A percentile compares a stretch with the other conserved stretches of the same genome.
Conservation (phyloP, 2,329 filamentous ascomycete species). For the Colletotrichum incanum region DNA sequence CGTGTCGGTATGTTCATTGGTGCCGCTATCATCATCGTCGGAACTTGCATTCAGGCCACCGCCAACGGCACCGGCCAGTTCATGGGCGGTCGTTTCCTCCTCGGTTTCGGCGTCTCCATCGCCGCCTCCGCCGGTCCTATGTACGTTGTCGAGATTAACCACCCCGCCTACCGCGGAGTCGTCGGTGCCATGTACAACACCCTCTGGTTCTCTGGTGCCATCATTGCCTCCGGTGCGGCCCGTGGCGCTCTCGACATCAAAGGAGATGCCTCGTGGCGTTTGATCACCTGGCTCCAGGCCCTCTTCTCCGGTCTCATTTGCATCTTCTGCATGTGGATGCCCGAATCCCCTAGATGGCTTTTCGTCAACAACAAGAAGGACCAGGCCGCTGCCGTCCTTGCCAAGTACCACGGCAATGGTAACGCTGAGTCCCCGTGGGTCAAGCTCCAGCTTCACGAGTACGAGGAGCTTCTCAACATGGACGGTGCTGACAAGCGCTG, state of each 20-base stretch:
- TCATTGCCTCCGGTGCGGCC: slow-evolving; percentile 65
- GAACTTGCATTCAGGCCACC: slow-evolving; percentile 63
- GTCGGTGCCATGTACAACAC: slow-evolving; percentile 61
- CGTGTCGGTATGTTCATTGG: slow-evolving; percentile 63
- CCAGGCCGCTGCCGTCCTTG: slow-evolving; percentile 54
- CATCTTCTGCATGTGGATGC: slow-evolving; percentile 55
- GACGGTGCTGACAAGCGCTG: slow-evolving; percentile 63
- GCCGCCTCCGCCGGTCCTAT: slow-evolving; percentile 63
- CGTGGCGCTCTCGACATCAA: slow-evolving; percentile 59
- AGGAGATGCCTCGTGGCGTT: slow-evolving; percentile 57
- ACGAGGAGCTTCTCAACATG: slow-evolving; percentile 58
- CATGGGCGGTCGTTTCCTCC: slow-evolving; percentile 72
- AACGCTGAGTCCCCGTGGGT: slow-evolving; percentile 63
- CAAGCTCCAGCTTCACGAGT: slow-evolving; percentile 61
- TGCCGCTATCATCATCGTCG: slow-evolving; percentile 59
- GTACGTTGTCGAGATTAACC: slow-evolving; percentile 64
- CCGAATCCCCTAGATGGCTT: slow-evolving; percentile 61
- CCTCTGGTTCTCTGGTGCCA: slow-evolving; percentile 64
- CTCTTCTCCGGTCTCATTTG: slow-evolving; percentile 59
- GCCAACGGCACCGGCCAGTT: slow-evolving; percentile 58
- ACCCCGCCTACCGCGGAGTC: slow-evolving; percentile 62
- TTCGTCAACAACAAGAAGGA: slow-evolving; percentile 58
- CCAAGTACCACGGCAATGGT: slow-evolving; percentile 61
- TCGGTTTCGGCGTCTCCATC: slow-evolving; percentile 70
- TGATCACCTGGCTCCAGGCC: slow-evolving; percentile 62